Conservation (phyloP, 1,284 basidiomycete species). For the Trichosporon sp. region DNA sequence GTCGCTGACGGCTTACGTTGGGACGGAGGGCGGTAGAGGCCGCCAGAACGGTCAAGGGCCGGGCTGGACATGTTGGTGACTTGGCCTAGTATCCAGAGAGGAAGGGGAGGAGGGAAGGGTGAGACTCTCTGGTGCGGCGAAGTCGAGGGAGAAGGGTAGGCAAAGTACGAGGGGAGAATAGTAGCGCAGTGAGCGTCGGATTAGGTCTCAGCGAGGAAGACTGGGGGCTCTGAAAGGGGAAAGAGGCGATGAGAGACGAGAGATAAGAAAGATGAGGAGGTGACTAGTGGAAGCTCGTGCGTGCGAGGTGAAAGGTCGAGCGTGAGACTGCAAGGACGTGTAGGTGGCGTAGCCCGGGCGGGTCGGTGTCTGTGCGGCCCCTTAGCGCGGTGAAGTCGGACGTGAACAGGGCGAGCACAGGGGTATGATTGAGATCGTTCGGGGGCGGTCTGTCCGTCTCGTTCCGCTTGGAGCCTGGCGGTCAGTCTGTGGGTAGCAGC, state of each 20-base stretch:
- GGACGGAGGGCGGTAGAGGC: not conserved
- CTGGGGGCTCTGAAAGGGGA: not conserved
- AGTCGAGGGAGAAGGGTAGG: not conserved
- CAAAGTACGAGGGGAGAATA: not conserved
- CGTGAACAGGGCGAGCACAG: not conserved
- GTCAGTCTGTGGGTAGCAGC: not conserved
- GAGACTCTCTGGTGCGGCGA: not conserved
- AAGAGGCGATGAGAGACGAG: not conserved
- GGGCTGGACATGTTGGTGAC: not conserved
- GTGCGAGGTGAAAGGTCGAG: not conserved
- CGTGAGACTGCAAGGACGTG: not conserved
- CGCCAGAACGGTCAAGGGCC: not conserved
- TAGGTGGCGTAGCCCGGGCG: not conserved
- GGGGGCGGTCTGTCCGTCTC: not conserved
- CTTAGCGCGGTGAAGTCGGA: slow-evolving; percentile 2
- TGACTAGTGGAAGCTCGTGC: not conserved
- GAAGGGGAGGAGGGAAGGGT: not conserved
- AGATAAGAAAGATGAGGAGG: not conserved
- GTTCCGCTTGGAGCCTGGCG: not conserved
- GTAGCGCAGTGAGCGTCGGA: not conserved
- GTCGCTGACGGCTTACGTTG: not conserved
- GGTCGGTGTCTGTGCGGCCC: slow-evolving; percentile 1
- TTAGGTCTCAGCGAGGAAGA: not conserved
- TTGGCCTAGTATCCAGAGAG: not conserved
- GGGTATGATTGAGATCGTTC: not conserved